These are phyloP conservation scores for Brasilioporus rufonigricans DNA, from an alignment of 768 basidiomycete genomes.

Conservation along the genomic window DNA sequence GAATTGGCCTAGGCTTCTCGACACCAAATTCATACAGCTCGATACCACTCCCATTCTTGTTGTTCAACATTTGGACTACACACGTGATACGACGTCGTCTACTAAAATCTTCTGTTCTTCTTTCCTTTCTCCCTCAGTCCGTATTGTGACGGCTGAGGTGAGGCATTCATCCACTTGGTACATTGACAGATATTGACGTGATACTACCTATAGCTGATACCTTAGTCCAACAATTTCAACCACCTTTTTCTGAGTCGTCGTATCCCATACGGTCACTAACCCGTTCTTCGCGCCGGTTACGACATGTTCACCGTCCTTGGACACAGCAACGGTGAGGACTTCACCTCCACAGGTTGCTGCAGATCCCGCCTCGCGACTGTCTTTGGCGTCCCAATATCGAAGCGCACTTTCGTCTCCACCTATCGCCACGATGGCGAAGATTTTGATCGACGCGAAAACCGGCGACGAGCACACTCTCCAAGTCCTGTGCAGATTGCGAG, in stretches of 20 bases:
- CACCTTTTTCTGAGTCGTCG: background rate
- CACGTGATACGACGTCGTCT: too few relatives aligned
- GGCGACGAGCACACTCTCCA: slow-evolving; percentile 13
- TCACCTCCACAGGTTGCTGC: slow-evolving; percentile 4
- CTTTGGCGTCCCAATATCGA: slow-evolving; percentile 5
- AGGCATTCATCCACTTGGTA: too few relatives aligned
- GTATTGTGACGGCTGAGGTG: too few relatives aligned
- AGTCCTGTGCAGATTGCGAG: slow-evolving; percentile 7
- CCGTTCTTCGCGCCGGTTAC: slow-evolving; percentile 16
- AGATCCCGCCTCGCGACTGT: background rate
- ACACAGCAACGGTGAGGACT: slow-evolving; percentile 7
- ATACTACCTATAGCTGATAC: too few relatives aligned
- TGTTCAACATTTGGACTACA: too few relatives aligned
- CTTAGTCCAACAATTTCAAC: background rate
- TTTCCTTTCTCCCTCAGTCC: too few relatives aligned
- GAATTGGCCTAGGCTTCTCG: too few relatives aligned
- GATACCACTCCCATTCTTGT: too few relatives aligned
- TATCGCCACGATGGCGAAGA: background rate
- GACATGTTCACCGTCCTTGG: slow-evolving; percentile 8
- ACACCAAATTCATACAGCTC: too few relatives aligned
- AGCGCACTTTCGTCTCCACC: slow-evolving; percentile 12
- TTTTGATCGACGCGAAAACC: slow-evolving; percentile 6
- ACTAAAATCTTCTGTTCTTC: too few relatives aligned
- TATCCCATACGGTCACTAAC: slow-evolving; percentile 10
- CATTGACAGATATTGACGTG: too few relatives aligned